These are phyloP conservation scores for Aspergillus luchuensis DNA, from an alignment of 2,329 filamentous ascomycete species.

Conservation along the genomic window DNA sequence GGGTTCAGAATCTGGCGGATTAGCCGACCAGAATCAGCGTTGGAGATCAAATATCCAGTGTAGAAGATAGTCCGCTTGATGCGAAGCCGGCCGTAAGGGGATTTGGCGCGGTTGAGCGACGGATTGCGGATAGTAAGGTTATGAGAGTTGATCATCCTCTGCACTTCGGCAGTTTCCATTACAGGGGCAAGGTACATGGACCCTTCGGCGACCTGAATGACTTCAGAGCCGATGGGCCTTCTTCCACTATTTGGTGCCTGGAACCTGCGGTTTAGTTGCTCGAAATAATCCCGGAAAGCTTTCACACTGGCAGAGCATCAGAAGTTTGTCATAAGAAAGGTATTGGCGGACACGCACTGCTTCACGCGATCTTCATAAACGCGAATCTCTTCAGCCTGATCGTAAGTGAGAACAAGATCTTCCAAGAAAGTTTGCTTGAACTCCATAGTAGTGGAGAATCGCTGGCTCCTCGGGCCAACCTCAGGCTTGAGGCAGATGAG, in stretches of 20 bases:
- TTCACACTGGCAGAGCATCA: slow-evolving; percentile 57
- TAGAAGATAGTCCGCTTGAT: slow-evolving; percentile 90
- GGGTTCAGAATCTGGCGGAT: slow-evolving; percentile 62
- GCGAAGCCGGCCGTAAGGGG: slow-evolving; percentile 56
- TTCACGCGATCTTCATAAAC: slow-evolving; percentile 66
- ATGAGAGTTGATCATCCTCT: slow-evolving; percentile 86
- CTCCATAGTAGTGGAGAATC: slow-evolving; percentile 78
- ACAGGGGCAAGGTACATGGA: slow-evolving; percentile 74
- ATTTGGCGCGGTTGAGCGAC: slow-evolving; percentile 41
- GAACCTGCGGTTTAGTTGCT: slow-evolving; percentile 68
- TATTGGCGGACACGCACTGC: slow-evolving; percentile 47
- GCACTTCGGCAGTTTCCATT: slow-evolving; percentile 77
- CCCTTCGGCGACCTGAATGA: slow-evolving; percentile 81
- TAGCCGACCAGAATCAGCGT: slow-evolving; percentile 71
- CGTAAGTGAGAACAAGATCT: slow-evolving; percentile 83
- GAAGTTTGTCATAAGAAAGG: not conserved
- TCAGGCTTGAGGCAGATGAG: slow-evolving; percentile 84
- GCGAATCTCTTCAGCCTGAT: slow-evolving; percentile 74
- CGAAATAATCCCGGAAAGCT: slow-evolving; percentile 82
- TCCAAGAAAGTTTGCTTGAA: slow-evolving; percentile 89
- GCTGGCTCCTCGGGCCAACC: slow-evolving; percentile 76
- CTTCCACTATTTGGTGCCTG: slow-evolving; percentile 54
- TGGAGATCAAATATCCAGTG: slow-evolving; percentile 83
- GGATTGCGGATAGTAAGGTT: slow-evolving; percentile 55
- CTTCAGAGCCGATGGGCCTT: slow-evolving; percentile 71